Base-by-base conservation (phyloP, 352 stramenopile species). In the Phytopythium mirpurense region DNA sequence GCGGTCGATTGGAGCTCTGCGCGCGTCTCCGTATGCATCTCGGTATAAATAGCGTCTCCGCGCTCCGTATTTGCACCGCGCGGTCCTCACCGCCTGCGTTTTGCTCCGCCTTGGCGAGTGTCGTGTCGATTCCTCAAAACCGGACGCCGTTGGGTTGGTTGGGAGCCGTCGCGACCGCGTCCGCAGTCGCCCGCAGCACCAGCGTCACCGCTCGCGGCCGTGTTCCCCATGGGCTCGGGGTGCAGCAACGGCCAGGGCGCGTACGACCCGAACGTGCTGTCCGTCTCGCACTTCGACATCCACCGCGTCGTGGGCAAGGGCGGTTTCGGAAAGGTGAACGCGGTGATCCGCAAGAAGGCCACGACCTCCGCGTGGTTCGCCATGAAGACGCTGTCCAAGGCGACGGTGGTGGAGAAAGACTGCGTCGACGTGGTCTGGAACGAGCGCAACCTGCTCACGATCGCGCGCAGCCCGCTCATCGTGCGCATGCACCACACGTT, bases 371-470 rank as follows among this genome's bases (percentile, higher is more conserved):
- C 74, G 48, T 86, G 74, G 74, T 83, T 86, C 19, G 82, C 82
- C 0, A 60, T 90, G 64, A 92, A 92, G 62, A 86, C 76, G 44
- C 62, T 91, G 27, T 75, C 74, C 31, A 86, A 86, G 53, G 60
- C 66, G 2, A 67, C 74, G 5, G 68, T 89, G 35, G 44, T 90
- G 15, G 62, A 83, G 41, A 79, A 83, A 51, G 72, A 73, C 24
- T 86, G 69, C 42, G 67, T 78, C 31, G 69, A 75, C 40, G 86
- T 92, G 78, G 75, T 92, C 60, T 88, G 76, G 72, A 87, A 87
- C 62, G 76, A 92, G 57, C 67, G 78, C 32, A 86, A 90, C 45
- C 45, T 89, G 36, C 63, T 92, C 18, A 70, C 73, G 21, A 43
- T 72, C 18, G 59, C 82, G 40, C 60, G 66, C 32, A 83, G 69